A percentile compares a stretch with the other conserved stretches of the same genome.
phyloP scores from a whole-genome alignment of 495 filamentous ascomycete genomes.

The Aspergillus nidulans region DNA sequence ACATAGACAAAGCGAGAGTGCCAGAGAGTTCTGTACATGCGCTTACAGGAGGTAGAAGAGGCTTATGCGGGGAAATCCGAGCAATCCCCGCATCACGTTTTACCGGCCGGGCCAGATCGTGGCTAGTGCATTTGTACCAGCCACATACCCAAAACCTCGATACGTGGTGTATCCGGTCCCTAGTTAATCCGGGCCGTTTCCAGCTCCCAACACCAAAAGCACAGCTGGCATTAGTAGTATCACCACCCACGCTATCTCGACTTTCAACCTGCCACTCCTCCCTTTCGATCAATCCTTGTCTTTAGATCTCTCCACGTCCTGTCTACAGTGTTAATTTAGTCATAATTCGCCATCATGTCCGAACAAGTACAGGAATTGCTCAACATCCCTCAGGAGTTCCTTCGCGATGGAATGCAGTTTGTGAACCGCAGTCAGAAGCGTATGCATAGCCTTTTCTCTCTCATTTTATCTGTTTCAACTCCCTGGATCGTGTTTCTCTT shows the following conservation, averaged over 20 bases:
- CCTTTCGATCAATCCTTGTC: neutral
- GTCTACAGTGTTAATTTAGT: neutral
- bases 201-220: slow-evolving; percentile 13
- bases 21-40: no score
- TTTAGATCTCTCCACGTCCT: neutral
- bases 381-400: slow-evolving; percentile 72
- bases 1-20: no score
- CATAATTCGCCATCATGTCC: slow-evolving; percentile 45
- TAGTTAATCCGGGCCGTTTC: slow-evolving; percentile 5
- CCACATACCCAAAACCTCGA: neutral
- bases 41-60: neutral
- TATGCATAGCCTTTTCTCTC: slow-evolving; percentile 1
- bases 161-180: neutral
- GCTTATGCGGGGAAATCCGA: neutral
- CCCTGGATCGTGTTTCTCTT: neutral
- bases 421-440: slow-evolving; percentile 77
- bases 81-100: slow-evolving; percentile 4
- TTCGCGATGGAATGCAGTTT: slow-evolving; percentile 73
- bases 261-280: neutral
- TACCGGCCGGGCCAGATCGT: neutral
- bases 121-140: slow-evolving; percentile 1
- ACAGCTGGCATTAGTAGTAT: slow-evolving; percentile 13
- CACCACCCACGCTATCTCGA: neutral
- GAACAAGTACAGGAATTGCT: slow-evolving; percentile 69
- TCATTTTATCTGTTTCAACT: neutral